Conservation (phyloP, 192 early-diverging fungal species). For the Neocallimastix lanati region DNA sequence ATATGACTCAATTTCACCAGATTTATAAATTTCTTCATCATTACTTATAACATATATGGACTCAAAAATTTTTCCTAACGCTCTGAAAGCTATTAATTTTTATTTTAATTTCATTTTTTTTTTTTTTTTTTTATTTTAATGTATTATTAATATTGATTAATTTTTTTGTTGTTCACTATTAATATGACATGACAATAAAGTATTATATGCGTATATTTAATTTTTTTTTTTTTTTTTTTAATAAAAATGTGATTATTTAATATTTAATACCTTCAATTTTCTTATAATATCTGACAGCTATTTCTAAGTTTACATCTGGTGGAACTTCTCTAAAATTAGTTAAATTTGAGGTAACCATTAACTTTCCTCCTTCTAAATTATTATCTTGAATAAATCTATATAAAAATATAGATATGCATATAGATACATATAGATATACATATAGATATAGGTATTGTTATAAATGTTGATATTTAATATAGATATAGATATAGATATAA, state of each 20-base stretch:
- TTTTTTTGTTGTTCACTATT: too few relatives aligned
- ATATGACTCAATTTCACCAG: conserved; percentile 8
- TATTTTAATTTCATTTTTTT: neutral
- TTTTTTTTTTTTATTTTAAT: neutral
- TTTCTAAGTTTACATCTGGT: conserved; percentile 16
- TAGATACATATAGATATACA: too few relatives aligned
- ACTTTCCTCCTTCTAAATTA: neutral
- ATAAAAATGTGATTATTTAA: neutral
- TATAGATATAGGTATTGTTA: too few relatives aligned
- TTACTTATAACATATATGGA: conserved; percentile 16
- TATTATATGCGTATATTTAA: too few relatives aligned
- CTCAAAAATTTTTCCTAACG: conserved; percentile 44
- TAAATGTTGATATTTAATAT: too few relatives aligned
- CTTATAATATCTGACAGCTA: conserved; percentile 34
- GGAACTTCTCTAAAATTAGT: neutral
- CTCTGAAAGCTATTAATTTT: conserved; percentile 40
- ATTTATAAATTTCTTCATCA: conserved; percentile 9
- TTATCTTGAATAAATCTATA: neutral
- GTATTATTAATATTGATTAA: neutral
- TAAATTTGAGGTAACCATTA: neutral
- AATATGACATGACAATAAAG: too few relatives aligned
- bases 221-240: neutral
- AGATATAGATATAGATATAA: too few relatives aligned
- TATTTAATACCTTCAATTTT: conserved; percentile 39
- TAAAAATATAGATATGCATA: too few relatives aligned